A percentile compares a stretch with the other conserved stretches of the same genome.
phyloP scores from a whole-genome alignment of 192 early-diverging fungal species.

The Coemansia sp. region DNA sequence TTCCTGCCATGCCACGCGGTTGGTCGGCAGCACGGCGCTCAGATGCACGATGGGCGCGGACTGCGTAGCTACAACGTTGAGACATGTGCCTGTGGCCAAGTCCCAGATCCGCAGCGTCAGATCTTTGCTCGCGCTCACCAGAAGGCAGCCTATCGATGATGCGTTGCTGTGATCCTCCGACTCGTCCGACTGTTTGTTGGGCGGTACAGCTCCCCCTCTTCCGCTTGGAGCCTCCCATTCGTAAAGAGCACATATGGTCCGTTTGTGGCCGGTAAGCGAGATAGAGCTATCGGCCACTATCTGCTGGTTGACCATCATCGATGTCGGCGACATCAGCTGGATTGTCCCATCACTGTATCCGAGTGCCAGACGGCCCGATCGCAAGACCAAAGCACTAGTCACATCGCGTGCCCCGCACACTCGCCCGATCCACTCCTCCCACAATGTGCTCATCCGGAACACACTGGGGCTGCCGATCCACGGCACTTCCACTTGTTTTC shows the following conservation, averaged over 20 bases:
- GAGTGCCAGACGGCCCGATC: constrained; percentile 19
- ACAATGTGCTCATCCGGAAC: constrained; percentile 28
- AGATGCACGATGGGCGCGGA: constrained; percentile 36
- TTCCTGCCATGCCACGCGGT: constrained; percentile 23
- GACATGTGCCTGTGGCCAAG: constrained; percentile 15
- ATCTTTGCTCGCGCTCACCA: constrained; percentile 52
- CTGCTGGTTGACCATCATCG: constrained; percentile 9
- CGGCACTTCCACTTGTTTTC: background rate
- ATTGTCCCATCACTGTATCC: constrained; percentile 30
- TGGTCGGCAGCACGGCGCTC: constrained; percentile 13
- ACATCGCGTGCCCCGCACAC: constrained; percentile 10
- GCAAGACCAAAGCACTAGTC: constrained; percentile 20
- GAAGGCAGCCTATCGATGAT: constrained; percentile 1
- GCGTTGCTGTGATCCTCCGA: background rate
- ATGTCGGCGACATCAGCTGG: constrained; percentile 20
- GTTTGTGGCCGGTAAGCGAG: constrained; percentile 30
- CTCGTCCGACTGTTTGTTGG: background rate
- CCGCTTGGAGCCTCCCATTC: constrained; percentile 19
- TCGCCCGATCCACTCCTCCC: constrained; percentile 29
- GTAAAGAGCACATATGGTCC: constrained; percentile 27
- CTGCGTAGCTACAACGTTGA: constrained; percentile 33
- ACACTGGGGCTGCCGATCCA: constrained; percentile 33
- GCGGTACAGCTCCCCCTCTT: background rate
- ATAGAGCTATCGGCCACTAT: background rate
- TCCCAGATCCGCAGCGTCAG: constrained; percentile 48